These are phyloP conservation scores for Phytophthora macrochlamydospora DNA, from an alignment of 352 stramenopile species.

Conservation along the genomic window DNA sequence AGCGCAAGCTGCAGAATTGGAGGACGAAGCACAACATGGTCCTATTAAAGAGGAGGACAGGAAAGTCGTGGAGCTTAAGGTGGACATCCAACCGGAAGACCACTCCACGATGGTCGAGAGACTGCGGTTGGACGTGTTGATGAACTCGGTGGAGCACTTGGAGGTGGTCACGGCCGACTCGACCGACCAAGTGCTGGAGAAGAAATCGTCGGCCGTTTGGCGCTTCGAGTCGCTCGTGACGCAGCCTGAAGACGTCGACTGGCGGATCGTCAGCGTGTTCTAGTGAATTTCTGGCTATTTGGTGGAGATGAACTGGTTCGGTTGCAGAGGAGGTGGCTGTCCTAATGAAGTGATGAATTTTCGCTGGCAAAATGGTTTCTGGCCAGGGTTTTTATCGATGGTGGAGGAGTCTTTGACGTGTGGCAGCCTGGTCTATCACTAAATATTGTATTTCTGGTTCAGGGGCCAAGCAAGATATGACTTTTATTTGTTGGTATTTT, in stretches of 20 bases:
- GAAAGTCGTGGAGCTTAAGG: constrained; percentile 3
- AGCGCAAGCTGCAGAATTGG: constrained; percentile 34
- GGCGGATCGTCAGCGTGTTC: constrained; percentile 51
- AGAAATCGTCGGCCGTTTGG: constrained; percentile 36
- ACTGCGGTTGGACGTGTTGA: constrained; percentile 44
- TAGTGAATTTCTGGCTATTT: constrained; percentile 8
- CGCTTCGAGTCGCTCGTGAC: constrained; percentile 59
- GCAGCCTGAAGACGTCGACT: constrained; percentile 55
- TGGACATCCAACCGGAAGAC: constrained; percentile 22
- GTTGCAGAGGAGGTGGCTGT: background rate
- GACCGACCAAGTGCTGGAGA: constrained; percentile 35
- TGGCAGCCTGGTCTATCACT: background rate
- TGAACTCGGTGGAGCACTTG: constrained; percentile 48
- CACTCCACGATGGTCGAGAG: constrained; percentile 40
- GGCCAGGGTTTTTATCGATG: no score
- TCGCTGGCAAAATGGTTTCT: background rate
- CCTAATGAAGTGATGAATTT: background rate
- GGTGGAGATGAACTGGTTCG: background rate
- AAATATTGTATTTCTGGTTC: background rate
- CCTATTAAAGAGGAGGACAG: constrained; percentile 7
- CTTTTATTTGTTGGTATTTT: no score
- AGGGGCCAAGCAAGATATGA: background rate
- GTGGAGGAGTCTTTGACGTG: background rate
- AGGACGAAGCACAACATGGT: constrained; percentile 26
- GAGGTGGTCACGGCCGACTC: constrained; percentile 35